Evolutionary conservation across 2,329 filamentous ascomycete genomes (phyloP), one percentile per base, ranked within the genome.

Genomic region (Fusarium verticillioides): DNA sequence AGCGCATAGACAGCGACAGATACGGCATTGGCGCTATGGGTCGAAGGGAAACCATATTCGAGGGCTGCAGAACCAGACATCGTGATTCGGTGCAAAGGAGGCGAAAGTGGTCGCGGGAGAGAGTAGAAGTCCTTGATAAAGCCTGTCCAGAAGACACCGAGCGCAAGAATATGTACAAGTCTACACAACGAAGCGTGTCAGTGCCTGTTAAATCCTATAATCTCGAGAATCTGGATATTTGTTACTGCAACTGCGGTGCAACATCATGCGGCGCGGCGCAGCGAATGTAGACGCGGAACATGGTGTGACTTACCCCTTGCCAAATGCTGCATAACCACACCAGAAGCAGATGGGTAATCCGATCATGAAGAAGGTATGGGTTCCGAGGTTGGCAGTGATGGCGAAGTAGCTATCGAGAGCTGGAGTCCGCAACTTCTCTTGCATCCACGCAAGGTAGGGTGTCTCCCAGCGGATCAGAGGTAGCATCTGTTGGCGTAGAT

Each of bases 341-440:
- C 96, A 99, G 85, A 98, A 98, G 76, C 97, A 89, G 74, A 98
- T 94, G 10, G 96, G 96, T 78, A 99, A 85, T 66, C 94, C 93
- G 75, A 97, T 89, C 95, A 98, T 98, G 87, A 98, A 99, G 85
- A 98, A 98, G 1, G 96, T 99, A 83, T 99, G 96, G 2, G 96
- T 99, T 74, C 96, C 94, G 62, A 98, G 89, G 82, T 98, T 99
- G 72, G 96, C 96, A 2, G 95, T 97, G 74, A 97, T 94, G 57
- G 96, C 96, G 83, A 99, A 99, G 85, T 98, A 99, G 71, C 94
- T 94, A 83, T 99, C 96, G 78, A 98, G 91, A 13, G 93, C 89
- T 2, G 94, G 94, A 26, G 94, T 92, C 78, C 96, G 93, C 81
- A 96, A 83, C 80, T 87, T 90, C 75, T 92, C 88, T 87, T 99